Base-by-base conservation (phyloP, 2,329 filamentous ascomycete species). In the Trichoderma brevicompactum region DNA sequence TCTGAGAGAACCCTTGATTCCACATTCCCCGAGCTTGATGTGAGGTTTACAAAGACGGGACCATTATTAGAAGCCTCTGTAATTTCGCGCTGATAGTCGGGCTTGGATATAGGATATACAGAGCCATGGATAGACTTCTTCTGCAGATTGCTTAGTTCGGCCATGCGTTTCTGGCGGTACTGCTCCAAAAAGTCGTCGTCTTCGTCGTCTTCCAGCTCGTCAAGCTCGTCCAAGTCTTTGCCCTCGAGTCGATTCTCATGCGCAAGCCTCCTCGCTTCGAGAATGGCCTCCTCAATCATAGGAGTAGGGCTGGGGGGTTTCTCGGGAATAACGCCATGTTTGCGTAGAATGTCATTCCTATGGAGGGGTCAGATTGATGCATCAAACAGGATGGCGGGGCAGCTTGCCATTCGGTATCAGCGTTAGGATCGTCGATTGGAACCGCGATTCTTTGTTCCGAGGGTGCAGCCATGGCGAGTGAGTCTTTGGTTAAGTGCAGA, bases 291-390 rank as follows among this genome's bases (percentile, higher is more conserved):
- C 79, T 99, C 91, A 72, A 99, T 97, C 81, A 97, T 89, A 7
- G 94, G 93, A 2, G 95, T 97, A 2, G 95, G 95, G 52, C 94
- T 97, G 3, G 94, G 93, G 0, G 94, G 93, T 76, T 97, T 98
- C 77, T 98, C 94, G n/a, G 95, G 95, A 68, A 99, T 98, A 70
- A 99, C 85, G 70, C 93, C 92, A 82, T 99, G 93, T 78, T 96
- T 96, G 72, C 95, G 92, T 65, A 99, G 88, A 74, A 99, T 99
- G 72, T 99, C 95, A 77, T 99, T 99, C 94, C 94, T 97, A 69
- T 65, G 58, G 67, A 64, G 66, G 67, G 70, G 69, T 77, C 67
- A 77, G 36, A 54, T 34, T 38, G 36, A 8, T 55, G 40, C 59
- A 63, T 50, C 59, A 54, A 38, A 54, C 61, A 58, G 64, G 53